Percentiles rank a stretch among this genome's conserved stretches.
Conservation (phyloP, 1,284 basidiomycete species). For the Kalmanozyma brasiliensis region DNA sequence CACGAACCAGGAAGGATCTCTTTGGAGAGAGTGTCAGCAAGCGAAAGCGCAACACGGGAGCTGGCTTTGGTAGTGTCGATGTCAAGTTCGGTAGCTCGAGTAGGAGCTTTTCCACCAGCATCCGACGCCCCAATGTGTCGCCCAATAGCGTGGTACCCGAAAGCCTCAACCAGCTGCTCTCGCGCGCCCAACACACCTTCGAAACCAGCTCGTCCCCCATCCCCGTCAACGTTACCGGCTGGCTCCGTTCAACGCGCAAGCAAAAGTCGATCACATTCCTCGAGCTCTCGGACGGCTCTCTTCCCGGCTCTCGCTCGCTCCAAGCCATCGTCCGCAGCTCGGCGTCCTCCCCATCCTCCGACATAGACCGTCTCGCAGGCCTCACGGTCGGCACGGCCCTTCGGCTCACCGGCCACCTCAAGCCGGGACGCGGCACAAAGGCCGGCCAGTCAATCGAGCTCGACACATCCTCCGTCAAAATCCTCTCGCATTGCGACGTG, state of each 20-base stretch:
- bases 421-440: slow-evolving; percentile 40
- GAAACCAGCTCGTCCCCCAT: slow-evolving; percentile 3
- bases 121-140: background rate
- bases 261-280: slow-evolving; percentile 63
- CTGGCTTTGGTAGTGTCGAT: background rate
- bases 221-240: slow-evolving; percentile 35
- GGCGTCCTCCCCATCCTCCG: slow-evolving; percentile 8
- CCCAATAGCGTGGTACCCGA: slow-evolving; percentile 20
- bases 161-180: slow-evolving; percentile 19
- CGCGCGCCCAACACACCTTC: slow-evolving; percentile 8
- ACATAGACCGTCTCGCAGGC: slow-evolving; percentile 28
- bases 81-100: slow-evolving; percentile 24
- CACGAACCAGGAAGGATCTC: slow-evolving; percentile 21
- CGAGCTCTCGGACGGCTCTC: slow-evolving; percentile 58
- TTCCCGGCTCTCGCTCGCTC: slow-evolving; percentile 47
- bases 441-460: slow-evolving; percentile 56
- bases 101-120: slow-evolving; percentile 18
- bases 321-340: slow-evolving; percentile 54
- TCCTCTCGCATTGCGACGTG: slow-evolving; percentile 47
- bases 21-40: slow-evolving; percentile 29
- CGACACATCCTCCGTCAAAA: slow-evolving; percentile 21
- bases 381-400: slow-evolving; percentile 56
- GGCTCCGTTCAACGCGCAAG: slow-evolving; percentile 53
- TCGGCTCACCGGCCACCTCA: slow-evolving; percentile 37
- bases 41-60: slow-evolving; percentile 13